Base-by-base conservation (phyloP, 23 red algal genomes). In the Gracilariopsis chorda region DNA sequence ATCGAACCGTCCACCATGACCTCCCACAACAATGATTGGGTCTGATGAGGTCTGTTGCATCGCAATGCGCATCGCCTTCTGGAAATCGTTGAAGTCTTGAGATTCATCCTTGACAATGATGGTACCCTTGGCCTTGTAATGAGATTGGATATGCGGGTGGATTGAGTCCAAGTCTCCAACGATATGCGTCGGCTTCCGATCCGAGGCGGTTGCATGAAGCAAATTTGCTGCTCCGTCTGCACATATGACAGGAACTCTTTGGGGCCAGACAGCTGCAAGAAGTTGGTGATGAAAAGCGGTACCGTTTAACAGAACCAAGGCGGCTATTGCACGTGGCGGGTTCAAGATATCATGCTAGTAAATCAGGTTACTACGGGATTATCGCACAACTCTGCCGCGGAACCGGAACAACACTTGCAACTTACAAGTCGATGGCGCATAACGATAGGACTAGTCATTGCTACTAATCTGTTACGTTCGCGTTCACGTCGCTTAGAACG, bases 111-210 rank as follows among this genome's bases (percentile, higher is more conserved):
- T 60, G 47, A 77, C 40, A 9, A 94, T 65, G 14, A 27, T 13
- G 30, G 82, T 85, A 59, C 80, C 80, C 24, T 69, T 71, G 20
- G 51, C 44, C 64, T 71, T 11, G 49, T 94, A 94, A 23, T 82
- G 56, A 12, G 51, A 40, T 8, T 51, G 36, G 29, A 79, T 56
- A 14, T 33, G 58, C 10, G 81, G 73, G 3, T 73, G 42, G 6
- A 94, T 49, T 27, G 92, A 94, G 69, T 94, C 92, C 4, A 94
- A 69, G 52, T 94, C 92, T 32, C 92, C 92, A 36, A 90, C 53
- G 29, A 90, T 78, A 44, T 79, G 72, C 0, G 69, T 48, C 20
- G 86, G 86, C 0, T 34, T 76, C 5, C 9, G 55, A 4, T 74
- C 46, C 10, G 46, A 36, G 24, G 51, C 57, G 28, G 12, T 17